Evolutionary conservation across 148 eudicot species (phyloP).

Genomic region (Oxyria digyna): DNA sequence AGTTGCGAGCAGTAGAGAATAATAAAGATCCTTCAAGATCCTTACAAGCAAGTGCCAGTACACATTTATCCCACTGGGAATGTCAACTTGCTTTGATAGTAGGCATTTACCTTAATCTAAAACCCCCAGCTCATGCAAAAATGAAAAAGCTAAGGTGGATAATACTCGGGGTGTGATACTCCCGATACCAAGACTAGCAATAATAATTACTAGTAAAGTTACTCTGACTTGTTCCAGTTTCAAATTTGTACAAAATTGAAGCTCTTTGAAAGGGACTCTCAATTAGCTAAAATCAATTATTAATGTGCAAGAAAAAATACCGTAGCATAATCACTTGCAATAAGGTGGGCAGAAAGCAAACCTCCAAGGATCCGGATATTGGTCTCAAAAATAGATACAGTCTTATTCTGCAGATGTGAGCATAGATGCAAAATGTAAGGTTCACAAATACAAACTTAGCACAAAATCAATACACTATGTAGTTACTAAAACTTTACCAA

Average conservation of each 20-base stretch:
- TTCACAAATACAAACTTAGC: neutral
- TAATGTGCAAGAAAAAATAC: constrained; percentile 30
- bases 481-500: too few species aligned
- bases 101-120: neutral
- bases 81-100: neutral
- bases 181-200: neutral
- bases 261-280: neutral
- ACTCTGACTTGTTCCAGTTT: neutral
- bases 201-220: neutral
- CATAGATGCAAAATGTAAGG: constrained; percentile 6
- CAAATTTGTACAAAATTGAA: neutral
- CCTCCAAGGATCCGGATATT: constrained; percentile 96
- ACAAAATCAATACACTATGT: neutral
- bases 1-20: neutral
- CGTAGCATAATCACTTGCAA: constrained; percentile 98
- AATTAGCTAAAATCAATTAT: neutral
- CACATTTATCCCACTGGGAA: neutral
- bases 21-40: neutral
- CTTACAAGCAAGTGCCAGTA: neutral
- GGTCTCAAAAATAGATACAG: constrained; percentile 96
- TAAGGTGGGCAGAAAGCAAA: constrained; percentile 93
- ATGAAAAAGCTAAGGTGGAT: neutral
- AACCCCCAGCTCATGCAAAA: neutral
- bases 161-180: neutral
- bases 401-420: constrained; percentile 71